A percentile compares a stretch with the other conserved stretches of the same genome.
phyloP scores from a whole-genome alignment of 2,329 filamentous ascomycete species.

The Ceratocystis destructans region DNA sequence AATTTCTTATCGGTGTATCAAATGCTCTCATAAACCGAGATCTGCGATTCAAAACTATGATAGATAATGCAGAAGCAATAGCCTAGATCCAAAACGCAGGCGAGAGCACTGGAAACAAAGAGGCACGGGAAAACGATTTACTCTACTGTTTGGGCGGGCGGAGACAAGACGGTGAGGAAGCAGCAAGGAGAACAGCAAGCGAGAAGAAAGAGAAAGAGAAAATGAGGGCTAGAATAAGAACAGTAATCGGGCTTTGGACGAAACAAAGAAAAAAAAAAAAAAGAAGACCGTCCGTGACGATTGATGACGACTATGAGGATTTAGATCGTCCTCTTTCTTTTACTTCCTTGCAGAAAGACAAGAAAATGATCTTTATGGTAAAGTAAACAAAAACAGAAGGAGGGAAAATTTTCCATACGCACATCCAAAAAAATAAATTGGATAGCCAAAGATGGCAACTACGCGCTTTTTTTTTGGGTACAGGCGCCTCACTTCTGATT shows the following conservation, averaged over 20 bases:
- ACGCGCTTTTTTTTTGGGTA: not conserved
- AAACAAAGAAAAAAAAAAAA: not conserved
- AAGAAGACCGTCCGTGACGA: not conserved
- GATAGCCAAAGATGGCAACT: too few species aligned
- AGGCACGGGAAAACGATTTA: too few species aligned
- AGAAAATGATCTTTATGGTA: not conserved
- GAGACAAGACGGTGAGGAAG: not conserved
- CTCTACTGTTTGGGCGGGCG: too few species aligned
- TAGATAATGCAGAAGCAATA: too few species aligned
- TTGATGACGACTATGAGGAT: not conserved
- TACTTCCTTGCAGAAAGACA: constrained; percentile 1
- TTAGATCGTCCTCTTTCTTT: not conserved
- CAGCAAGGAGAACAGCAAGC: not conserved
- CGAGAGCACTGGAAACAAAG: too few species aligned
- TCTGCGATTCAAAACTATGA: too few species aligned
- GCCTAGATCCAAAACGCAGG: too few species aligned
- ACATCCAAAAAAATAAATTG: not conserved
- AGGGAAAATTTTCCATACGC: not conserved
- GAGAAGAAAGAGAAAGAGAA: not conserved
- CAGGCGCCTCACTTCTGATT: not conserved
- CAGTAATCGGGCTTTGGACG: not conserved
- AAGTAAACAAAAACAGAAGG: not conserved
- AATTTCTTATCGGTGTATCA: too few species aligned
- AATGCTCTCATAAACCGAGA: too few species aligned
- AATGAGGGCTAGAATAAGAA: not conserved